Evolutionary conservation across 2,329 filamentous ascomycete genomes (phyloP), one percentile per base, ranked within the genome.

Genomic region (Ophiostoma tasmaniense): DNA sequence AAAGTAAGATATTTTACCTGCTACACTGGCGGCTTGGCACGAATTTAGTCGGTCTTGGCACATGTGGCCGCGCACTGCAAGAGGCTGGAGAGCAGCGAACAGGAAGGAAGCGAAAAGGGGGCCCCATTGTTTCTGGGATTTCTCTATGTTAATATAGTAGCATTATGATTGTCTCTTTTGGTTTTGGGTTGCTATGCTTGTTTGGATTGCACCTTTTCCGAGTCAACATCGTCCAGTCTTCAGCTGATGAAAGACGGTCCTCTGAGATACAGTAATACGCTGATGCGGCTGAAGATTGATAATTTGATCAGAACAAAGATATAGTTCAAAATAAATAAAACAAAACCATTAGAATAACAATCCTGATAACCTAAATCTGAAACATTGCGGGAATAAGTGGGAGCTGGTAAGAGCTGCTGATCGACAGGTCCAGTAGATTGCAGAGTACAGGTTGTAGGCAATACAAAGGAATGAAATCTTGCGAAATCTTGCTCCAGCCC

Each of bases 41-140:
- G 61, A 22, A 37, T 37, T 37, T 64, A 37, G 61, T 35, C 61
- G 59, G 61, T 64, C 61, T 64, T 64, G 61, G 61, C 61, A 13
- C n/a, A 2, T 37, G 30, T 13, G 42, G 42, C 61, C 61, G 59
- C 30, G 33, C 33, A 37, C 37, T n/a, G 33, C 17, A 22, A 64
- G 17, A 64, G 61, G 61, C 37, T 11, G n/a, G n/a, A 39, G 37
- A 33, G 33, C 33, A 33, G 33, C 33, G 3, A 13, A 14, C 11
- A 39, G 37, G 11, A 39, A 11, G 37, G 28, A 30, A 14, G 17
- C 7, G 22, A 64, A n/a, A 64, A 33, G 61, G 61, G 61, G 17
- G 61, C 28, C 61, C 61, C 61, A 30, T 17, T 61, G 61, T 35
- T 64, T 64, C 7, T n/a, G 61, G 45, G 45, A n/a, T 52, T 22